phyloP scores from a whole-genome alignment of 306 rosid genomes.

The Ormosia emarginata region DNA sequence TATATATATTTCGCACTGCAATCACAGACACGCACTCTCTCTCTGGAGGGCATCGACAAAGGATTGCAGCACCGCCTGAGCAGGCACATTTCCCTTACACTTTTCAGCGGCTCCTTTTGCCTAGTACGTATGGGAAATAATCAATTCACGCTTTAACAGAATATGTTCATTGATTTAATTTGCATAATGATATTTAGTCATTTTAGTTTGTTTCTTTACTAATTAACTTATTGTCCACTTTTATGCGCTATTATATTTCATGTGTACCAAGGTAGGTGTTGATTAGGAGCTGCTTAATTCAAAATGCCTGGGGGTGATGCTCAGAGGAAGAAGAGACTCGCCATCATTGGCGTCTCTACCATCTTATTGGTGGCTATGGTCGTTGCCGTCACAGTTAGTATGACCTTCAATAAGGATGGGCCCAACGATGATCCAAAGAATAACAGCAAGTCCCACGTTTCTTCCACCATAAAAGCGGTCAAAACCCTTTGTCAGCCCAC shows the following conservation, averaged over 20 bases:
- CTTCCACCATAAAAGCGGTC: constrained; percentile 50
- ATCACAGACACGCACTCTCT: constrained; percentile 5
- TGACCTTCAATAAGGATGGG: neutral
- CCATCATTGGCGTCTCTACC: constrained; percentile 44
- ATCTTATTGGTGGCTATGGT: constrained; percentile 66
- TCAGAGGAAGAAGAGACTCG: constrained; percentile 25
- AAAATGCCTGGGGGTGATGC: constrained; percentile 33
- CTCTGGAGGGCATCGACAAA: constrained; percentile 19
- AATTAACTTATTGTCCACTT: neutral
- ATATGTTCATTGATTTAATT: neutral
- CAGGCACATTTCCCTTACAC: constrained; percentile 5
- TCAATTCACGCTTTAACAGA: neutral
- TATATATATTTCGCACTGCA: neutral
- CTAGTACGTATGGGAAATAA: neutral
- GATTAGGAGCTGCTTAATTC: constrained; percentile 27
- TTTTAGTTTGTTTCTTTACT: neutral
- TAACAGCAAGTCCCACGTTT: neutral
- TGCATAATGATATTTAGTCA: neutral
- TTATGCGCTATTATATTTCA: too few species aligned
- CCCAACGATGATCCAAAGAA: neutral
- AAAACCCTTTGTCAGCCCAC: constrained; percentile 55
- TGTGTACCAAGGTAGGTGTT: constrained; percentile 2
- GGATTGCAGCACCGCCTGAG: neutral
- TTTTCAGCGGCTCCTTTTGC: constrained; percentile 11
- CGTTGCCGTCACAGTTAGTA: constrained; percentile 45